Conservation (phyloP, 2,329 filamentous ascomycete genomes). For the Neospermospora avenae region DNA sequence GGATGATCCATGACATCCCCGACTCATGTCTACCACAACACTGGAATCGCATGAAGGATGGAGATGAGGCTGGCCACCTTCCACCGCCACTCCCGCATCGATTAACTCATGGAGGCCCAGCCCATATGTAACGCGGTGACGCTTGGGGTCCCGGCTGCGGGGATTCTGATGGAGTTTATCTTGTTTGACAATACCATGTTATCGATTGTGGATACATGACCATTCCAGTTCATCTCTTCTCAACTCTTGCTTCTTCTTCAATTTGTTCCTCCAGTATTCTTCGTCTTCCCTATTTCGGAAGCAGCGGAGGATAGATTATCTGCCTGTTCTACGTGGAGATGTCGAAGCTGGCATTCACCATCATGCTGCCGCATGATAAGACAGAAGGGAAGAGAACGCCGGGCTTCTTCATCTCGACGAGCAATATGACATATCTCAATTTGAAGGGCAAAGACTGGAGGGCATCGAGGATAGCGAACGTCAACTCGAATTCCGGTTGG, state of each 20-base stretch:
- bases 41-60: background rate
- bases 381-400: constrained; percentile 6
- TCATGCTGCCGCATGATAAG: constrained; percentile 11
- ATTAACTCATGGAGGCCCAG: background rate
- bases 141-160: background rate
- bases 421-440: constrained; percentile 13
- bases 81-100: background rate
- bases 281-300: background rate
- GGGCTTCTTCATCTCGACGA: constrained; percentile 12
- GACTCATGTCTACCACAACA: background rate
- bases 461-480: constrained; percentile 9
- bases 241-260: background rate
- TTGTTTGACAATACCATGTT: background rate
- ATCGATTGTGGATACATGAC: background rate
- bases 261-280: background rate
- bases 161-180: background rate
- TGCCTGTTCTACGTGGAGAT: background rate
- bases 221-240: background rate
- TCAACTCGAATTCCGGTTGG: constrained; percentile 8
- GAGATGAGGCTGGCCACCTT: background rate
- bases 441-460: constrained; percentile 4
- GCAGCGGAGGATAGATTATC: too few species aligned
- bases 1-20: constrained; percentile 7
- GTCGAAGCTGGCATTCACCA: constrained; percentile 15
- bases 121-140: background rate